Conservation (phyloP, 164 flowering plant species). For the Magnolia sinica region DNA sequence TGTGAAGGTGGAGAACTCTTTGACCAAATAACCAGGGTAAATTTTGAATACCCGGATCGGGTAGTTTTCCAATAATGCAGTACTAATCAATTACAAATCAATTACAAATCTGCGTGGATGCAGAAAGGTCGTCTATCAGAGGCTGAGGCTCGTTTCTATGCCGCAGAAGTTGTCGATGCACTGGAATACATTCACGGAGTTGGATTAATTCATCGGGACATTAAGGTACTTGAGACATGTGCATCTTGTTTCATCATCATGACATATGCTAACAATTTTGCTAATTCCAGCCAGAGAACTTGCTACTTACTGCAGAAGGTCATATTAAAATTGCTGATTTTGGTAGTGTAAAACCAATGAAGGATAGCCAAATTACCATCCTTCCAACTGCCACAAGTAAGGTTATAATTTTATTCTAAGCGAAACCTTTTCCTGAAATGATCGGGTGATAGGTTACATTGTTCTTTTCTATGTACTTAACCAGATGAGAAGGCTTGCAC, state of each 20-base stretch:
- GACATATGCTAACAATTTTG: slow-evolving; percentile 25
- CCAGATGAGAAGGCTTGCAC: slow-evolving; percentile 98
- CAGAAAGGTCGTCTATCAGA: slow-evolving; percentile 94
- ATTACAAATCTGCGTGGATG: slow-evolving; percentile 14
- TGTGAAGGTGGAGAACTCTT: slow-evolving; percentile 99
- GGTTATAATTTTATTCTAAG: slow-evolving; percentile 5
- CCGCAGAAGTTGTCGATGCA: slow-evolving; percentile 97
- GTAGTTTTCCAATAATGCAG: neutral
- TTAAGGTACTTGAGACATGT: slow-evolving; percentile 55
- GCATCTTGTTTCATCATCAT: slow-evolving; percentile 7
- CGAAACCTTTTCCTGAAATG: slow-evolving; percentile 1
- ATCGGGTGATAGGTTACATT: slow-evolving; percentile 2
- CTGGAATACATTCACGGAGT: slow-evolving; percentile 91
- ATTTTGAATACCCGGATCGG: neutral
- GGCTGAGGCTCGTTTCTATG: slow-evolving; percentile 90
- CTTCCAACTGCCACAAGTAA: slow-evolving; percentile 87
- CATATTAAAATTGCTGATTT: slow-evolving; percentile 98
- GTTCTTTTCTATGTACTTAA: slow-evolving; percentile 12
- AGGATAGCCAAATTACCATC: slow-evolving; percentile 77
- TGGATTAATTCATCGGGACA: slow-evolving; percentile 97
- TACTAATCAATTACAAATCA: slow-evolving; percentile 1
- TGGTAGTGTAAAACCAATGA: slow-evolving; percentile 95
- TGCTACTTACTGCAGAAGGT: slow-evolving; percentile 88
- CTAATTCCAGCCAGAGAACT: slow-evolving; percentile 88
- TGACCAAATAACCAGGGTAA: slow-evolving; percentile 95